phyloP scores from a whole-genome alignment of 805 yeast genomes.

The Schwanniomyces occidentalis region DNA sequence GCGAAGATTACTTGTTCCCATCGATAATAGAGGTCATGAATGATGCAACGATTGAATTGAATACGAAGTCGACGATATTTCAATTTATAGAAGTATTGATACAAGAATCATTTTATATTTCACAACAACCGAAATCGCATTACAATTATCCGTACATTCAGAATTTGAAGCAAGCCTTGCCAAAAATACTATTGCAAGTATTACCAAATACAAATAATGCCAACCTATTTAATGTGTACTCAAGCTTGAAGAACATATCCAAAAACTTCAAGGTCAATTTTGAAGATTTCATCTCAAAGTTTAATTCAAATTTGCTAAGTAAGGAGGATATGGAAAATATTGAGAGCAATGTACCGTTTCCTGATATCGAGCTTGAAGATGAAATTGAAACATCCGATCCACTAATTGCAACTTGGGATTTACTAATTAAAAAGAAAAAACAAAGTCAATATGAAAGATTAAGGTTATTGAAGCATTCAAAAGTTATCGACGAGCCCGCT shows the following conservation, averaged over 20 bases:
- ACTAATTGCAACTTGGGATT: conserved; percentile 45
- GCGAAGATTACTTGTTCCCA: conserved; percentile 68
- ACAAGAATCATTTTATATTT: conserved; percentile 32
- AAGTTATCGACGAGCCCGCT: conserved; percentile 21
- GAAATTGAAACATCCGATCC: conserved; percentile 25
- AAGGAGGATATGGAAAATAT: conserved; percentile 35
- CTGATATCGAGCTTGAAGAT: conserved; percentile 25
- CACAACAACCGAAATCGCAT: conserved; percentile 34
- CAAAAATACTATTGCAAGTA: conserved; percentile 32
- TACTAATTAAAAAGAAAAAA: conserved; percentile 45
- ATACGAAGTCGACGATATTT: conserved; percentile 63
- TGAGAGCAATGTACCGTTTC: conserved; percentile 34
- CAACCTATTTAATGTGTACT: conserved; percentile 37
- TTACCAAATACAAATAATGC: conserved; percentile 38
- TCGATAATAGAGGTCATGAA: conserved; percentile 62
- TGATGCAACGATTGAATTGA: conserved; percentile 49
- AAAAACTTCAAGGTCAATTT: conserved; percentile 32
- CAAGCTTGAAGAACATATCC: conserved; percentile 38
- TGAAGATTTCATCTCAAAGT: conserved; percentile 25
- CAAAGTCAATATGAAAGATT: conserved; percentile 54
- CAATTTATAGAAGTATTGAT: conserved; percentile 69
- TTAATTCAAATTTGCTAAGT: conserved; percentile 30
- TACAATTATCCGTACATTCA: conserved; percentile 41
- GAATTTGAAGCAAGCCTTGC: conserved; percentile 32
- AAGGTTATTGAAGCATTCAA: conserved; percentile 36